Evolutionary conservation across 2,329 filamentous ascomycete species (phyloP), one percentile per base, ranked within the genome.

Genomic region (Apiospora hydei): DNA sequence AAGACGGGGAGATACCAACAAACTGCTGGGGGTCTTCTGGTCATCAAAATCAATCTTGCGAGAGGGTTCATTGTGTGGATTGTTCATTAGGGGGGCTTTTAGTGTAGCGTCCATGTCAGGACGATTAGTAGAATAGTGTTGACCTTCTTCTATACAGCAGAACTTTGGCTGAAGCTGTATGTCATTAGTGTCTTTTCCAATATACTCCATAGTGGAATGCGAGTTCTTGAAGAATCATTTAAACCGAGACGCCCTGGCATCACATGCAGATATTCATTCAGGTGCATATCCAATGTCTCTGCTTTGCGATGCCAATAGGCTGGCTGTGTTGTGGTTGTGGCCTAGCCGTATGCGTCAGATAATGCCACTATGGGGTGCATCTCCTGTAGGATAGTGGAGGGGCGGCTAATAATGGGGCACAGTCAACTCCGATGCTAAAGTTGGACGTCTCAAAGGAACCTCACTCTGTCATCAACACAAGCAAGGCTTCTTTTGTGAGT

Each of bases 1-100:
- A 72, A 71, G 76, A 69, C 74, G 72, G 76, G 78, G 75, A 78
- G 79, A 81, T 81, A 81, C 80, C 80, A 81, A 64, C 57, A 64
- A 64, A 64, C 74, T 77, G 74, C 75, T 76, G 76, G 73, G 71
- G 78, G 78, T 76, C 76, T 78, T 74, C 75, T 75, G 77, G 76
- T 76, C 73, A 75, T 74, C 74, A 79, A 80, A 80, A 79, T 77
- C 74, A 64, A 41, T 64, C 57, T 64, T 64, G 57, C 30, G 53
- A 61, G n/a, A 34, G 49, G 34, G 21, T 64, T 64, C 57, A 64
- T 41, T 64, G 34, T 41, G 57, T 64, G 57, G 57, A 64, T 64
- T 51, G 34, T 64, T 64, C 57, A 64, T 64, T 41, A 24, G 34
- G 57, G 30, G 26, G 57, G 10, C 34, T 41, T 64, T 24, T 64